Conservation (phyloP, 192 early-diverging fungal species). For the Coemansia sp. region DNA sequence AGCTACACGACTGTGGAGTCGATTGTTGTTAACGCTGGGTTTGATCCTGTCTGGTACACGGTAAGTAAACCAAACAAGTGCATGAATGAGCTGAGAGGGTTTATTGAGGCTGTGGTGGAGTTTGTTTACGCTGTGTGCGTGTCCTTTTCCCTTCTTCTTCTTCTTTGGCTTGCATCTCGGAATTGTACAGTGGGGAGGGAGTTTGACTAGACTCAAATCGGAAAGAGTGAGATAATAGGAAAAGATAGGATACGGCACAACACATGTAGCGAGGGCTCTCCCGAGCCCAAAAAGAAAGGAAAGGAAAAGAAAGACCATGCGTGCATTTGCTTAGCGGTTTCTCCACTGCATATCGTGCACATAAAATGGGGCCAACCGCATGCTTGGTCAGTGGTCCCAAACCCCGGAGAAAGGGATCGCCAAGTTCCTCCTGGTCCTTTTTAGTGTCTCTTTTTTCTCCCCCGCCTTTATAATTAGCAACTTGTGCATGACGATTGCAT, state of each 20-base stretch:
- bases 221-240: too few species aligned
- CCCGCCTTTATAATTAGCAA: too few species aligned
- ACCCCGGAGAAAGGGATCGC: not conserved
- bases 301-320: too few species aligned
- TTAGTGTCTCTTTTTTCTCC: not conserved
- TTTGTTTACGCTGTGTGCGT: not conserved
- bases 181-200: not conserved
- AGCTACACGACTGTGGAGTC: constrained; percentile 36
- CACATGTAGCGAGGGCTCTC: too few species aligned
- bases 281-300: too few species aligned
- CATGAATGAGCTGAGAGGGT: too few species aligned
- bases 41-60: constrained; percentile 47
- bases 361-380: not conserved
- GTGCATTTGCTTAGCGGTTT: not conserved
- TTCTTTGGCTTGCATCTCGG: constrained; percentile 1
- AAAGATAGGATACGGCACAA: too few species aligned
- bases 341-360: not conserved
- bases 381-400: not conserved
- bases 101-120: not conserved
- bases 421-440: not conserved
- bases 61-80: constrained; percentile 24
- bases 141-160: not conserved
- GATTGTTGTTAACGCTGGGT: constrained; percentile 35
- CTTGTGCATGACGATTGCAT: too few species aligned
- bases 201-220: too few species aligned